These are phyloP conservation scores for Plasmodium cynomolgi DNA, from an alignment of 169 alveolate genomes.

Conservation along the genomic window DNA sequence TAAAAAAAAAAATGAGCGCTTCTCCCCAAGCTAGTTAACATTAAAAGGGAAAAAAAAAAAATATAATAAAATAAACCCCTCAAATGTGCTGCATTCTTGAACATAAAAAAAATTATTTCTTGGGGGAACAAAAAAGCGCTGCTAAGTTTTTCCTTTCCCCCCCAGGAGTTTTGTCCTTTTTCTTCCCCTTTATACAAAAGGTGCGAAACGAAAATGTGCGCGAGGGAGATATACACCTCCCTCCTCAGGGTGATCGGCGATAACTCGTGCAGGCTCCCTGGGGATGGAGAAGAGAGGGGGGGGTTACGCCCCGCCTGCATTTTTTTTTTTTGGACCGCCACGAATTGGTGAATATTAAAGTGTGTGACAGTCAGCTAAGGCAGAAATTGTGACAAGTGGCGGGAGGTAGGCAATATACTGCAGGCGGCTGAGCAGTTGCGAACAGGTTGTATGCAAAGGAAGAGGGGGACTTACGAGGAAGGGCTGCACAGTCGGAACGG, in stretches of 20 bases:
- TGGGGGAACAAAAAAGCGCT: neutral
- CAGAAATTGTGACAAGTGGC: neutral
- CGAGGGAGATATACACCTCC: neutral
- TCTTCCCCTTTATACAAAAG: neutral
- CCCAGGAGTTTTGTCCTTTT: neutral
- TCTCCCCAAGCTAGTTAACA: neutral
- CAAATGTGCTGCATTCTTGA: neutral
- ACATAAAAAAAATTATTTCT: neutral
- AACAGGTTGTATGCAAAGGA: neutral
- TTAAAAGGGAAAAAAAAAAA: neutral
- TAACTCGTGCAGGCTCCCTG: neutral
- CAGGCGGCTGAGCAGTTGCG: neutral
- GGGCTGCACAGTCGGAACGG: neutral
- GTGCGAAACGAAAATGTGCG: neutral
- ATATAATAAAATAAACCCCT: neutral
- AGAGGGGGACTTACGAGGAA: neutral
- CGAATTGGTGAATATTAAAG: neutral
- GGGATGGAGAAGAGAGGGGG: no score
- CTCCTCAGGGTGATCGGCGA: neutral
- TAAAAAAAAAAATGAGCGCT: neutral
- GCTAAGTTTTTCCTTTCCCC: neutral
- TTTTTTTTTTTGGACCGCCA: neutral
- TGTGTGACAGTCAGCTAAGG: neutral
- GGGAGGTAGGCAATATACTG: neutral
- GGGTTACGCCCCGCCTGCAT: neutral